These are phyloP conservation scores for Pseudogymnoascus sp. DNA, from an alignment of 2,329 filamentous ascomycete species.

Conservation along the genomic window DNA sequence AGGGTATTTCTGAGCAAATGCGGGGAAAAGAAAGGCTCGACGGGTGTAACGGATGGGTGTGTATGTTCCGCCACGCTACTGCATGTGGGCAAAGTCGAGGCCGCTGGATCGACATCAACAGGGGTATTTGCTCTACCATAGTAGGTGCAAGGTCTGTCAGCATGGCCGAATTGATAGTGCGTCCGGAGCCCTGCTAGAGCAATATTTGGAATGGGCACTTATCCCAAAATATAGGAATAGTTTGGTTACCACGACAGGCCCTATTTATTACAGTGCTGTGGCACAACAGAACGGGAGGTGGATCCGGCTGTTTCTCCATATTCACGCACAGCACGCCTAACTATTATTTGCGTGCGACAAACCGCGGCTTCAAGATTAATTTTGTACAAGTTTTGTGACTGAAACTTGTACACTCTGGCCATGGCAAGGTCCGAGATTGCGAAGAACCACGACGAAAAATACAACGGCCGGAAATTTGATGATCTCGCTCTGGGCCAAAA, in stretches of 20 bases:
- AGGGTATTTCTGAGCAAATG: background rate
- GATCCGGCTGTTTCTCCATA: background rate
- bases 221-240: conserved; percentile 1
- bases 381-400: background rate
- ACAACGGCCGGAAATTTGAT: background rate
- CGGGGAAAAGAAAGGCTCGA: conserved; percentile 2
- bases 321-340: background rate
- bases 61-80: conserved; percentile 1
- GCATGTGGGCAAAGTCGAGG: conserved; percentile 6
- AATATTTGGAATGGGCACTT: conserved; percentile 1
- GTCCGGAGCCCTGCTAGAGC: conserved; percentile 2
- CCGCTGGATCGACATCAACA: background rate
- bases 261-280: background rate
- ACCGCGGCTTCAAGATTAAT: background rate
- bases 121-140: background rate
- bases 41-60: conserved; percentile 1
- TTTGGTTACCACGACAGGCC: background rate
- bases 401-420: background rate
- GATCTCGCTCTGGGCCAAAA: background rate
- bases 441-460: background rate
- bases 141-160: background rate
- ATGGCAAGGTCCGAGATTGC: background rate
- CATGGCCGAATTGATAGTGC: conserved; percentile 4
- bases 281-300: background rate
- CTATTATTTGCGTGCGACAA: background rate